These are phyloP conservation scores for Cladobotryum mycophilum DNA, from an alignment of 2,329 filamentous ascomycete genomes.

Conservation along the genomic window DNA sequence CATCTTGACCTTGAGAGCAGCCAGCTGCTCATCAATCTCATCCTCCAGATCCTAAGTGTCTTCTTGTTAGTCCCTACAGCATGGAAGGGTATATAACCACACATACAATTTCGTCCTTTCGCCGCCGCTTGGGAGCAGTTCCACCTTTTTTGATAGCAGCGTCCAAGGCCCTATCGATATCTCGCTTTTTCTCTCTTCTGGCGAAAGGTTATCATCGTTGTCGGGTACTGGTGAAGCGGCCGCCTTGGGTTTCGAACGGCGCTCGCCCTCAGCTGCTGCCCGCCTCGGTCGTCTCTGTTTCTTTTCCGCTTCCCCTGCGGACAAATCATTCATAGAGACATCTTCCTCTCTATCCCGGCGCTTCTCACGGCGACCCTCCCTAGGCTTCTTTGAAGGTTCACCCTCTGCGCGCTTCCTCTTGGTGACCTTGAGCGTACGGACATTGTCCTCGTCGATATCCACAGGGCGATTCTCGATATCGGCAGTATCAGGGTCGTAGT, in stretches of 20 bases:
- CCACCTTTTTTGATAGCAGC: constrained; percentile 76
- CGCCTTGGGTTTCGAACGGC: constrained; percentile 30
- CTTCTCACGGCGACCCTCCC: constrained; percentile 66
- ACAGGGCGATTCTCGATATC: constrained; percentile 58
- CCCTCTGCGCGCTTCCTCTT: constrained; percentile 61
- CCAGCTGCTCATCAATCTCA: constrained; percentile 84
- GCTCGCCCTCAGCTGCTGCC: constrained; percentile 41
- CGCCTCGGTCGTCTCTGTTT: constrained; percentile 44
- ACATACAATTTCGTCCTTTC: constrained; percentile 80
- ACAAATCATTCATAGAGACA: constrained; percentile 42
- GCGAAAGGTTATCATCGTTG: constrained; percentile 71
- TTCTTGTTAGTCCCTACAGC: constrained; percentile 15
- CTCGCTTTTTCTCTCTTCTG: constrained; percentile 75
- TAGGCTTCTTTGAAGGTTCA: constrained; percentile 63
- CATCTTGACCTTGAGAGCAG: constrained; percentile 82
- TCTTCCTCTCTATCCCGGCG: constrained; percentile 44
- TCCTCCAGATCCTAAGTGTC: constrained; percentile 71
- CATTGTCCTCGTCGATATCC: constrained; percentile 62
- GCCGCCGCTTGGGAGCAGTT: constrained; percentile 55
- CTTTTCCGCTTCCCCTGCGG: constrained; percentile 37
- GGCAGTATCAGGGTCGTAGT: constrained; percentile 60
- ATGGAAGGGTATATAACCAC: neutral
- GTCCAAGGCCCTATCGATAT: constrained; percentile 81
- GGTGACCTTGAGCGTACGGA: constrained; percentile 56
- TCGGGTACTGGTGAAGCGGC: constrained; percentile 50